phyloP scores from a whole-genome alignment of 371 early-diverging fungal genomes.

The Apophysomyces variabilis region DNA sequence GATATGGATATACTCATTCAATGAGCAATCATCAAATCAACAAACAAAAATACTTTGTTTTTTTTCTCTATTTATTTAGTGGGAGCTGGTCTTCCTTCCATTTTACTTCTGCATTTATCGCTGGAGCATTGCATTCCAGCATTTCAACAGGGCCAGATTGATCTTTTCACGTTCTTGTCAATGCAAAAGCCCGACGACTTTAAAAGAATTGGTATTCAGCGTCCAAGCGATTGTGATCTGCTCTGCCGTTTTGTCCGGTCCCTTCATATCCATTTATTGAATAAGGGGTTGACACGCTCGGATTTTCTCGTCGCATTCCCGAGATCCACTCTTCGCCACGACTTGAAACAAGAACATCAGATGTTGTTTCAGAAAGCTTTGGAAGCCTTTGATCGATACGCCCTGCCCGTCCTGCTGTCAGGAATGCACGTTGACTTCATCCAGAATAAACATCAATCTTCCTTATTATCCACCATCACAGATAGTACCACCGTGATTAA shows the following conservation, averaged over 20 bases:
- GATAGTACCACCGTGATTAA: not conserved
- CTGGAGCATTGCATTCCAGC: constrained; percentile 38
- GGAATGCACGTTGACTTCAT: not conserved
- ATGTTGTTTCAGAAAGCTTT: constrained; percentile 25
- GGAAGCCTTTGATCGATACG: constrained; percentile 35
- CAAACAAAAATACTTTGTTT: not conserved
- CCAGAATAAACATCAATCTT: not conserved
- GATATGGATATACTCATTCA: no score
- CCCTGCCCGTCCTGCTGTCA: constrained; percentile 13
- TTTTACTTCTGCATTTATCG: constrained; percentile 31
- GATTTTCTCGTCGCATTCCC: not conserved
- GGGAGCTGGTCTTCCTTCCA: constrained; percentile 22
- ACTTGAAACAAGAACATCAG: constrained; percentile 15
- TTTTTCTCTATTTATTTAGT: not conserved
- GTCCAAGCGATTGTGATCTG: constrained; percentile 31
- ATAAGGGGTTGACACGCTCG: constrained; percentile 20
- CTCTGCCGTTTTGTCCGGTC: constrained; percentile 29
- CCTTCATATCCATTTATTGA: constrained; percentile 28
- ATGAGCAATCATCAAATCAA: no score
- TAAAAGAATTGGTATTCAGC: constrained; percentile 28
- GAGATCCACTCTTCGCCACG: not conserved
- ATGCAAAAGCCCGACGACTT: constrained; percentile 34
- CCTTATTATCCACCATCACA: constrained; percentile 16
- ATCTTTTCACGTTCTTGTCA: constrained; percentile 26
- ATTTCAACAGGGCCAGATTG: constrained; percentile 33